Conservation (phyloP, 2,329 filamentous ascomycete species). For the Elsinoe fawcettii region DNA sequence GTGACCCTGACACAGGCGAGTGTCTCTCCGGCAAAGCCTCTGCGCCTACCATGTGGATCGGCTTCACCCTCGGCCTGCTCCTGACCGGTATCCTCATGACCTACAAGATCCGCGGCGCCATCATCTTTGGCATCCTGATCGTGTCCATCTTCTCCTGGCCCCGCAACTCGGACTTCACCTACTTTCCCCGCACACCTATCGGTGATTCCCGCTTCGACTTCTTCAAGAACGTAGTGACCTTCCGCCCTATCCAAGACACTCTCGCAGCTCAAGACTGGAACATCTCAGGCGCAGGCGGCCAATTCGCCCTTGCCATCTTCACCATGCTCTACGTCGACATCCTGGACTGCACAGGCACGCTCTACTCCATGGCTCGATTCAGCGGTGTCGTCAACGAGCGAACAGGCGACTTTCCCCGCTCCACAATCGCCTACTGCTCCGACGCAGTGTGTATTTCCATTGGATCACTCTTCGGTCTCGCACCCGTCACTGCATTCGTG, state of each 20-base stretch:
- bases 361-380: constrained; percentile 86
- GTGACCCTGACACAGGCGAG: constrained; percentile 43
- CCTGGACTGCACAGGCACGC: constrained; percentile 74
- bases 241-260: constrained; percentile 65
- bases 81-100: constrained; percentile 74
- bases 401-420: constrained; percentile 82
- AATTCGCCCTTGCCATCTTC: constrained; percentile 76
- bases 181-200: constrained; percentile 64
- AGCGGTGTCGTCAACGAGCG: constrained; percentile 70
- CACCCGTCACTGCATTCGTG: constrained; percentile 79
- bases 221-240: constrained; percentile 79
- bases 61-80: constrained; percentile 78
- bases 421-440: constrained; percentile 72
- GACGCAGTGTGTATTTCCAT: constrained; percentile 77
- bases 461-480: constrained; percentile 66
- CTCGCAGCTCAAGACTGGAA: constrained; percentile 69
- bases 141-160: constrained; percentile 89
- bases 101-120: constrained; percentile 79
- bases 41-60: constrained; percentile 76
- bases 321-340: constrained; percentile 90
- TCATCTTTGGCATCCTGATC: constrained; percentile 73
- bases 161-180: constrained; percentile 64
- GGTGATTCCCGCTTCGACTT: constrained; percentile 71
- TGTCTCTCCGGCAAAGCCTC: constrained; percentile 71
- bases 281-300: constrained; percentile 57